Percentiles rank a stretch among this genome's conserved stretches.
Evolutionary conservation across 371 early-diverging fungal genomes (phyloP).

Genomic region (Rhizopus sp.): DNA sequence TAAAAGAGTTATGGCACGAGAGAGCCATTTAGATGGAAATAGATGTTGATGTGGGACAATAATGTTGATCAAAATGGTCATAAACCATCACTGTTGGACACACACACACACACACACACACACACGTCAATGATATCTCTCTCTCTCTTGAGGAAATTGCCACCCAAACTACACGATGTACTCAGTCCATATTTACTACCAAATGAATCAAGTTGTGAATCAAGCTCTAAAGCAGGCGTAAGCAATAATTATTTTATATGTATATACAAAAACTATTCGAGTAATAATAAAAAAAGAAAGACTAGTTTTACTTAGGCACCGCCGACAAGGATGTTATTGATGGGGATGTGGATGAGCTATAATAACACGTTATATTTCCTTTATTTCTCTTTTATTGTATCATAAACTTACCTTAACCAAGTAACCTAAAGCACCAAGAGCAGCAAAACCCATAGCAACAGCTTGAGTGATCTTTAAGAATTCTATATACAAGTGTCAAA

Average conservation of each 20-base stretch:
- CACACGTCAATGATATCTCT: too few species aligned
- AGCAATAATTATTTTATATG: neutral
- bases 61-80: too few species aligned
- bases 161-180: too few species aligned
- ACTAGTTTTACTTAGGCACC: constrained; percentile 49
- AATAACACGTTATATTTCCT: neutral
- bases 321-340: constrained; percentile 98
- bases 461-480: constrained; percentile 92
- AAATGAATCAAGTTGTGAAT: too few species aligned
- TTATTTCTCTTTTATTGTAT: neutral
- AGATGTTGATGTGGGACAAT: too few species aligned
- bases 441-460: constrained; percentile 94
- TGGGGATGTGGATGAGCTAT: constrained; percentile 96
- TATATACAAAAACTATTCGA: constrained; percentile 13
- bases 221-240: too few species aligned
- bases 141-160: too few species aligned
- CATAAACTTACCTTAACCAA: constrained; percentile 80
- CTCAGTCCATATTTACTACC: too few species aligned
- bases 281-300: neutral
- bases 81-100: too few species aligned
- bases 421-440: constrained; percentile 98
- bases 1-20: too few species aligned
- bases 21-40: too few species aligned
- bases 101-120: too few species aligned
- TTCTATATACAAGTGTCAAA: constrained; percentile 58